phyloP scores from a whole-genome alignment of 768 basidiomycete genomes.

The Tylopilus intermedius region DNA sequence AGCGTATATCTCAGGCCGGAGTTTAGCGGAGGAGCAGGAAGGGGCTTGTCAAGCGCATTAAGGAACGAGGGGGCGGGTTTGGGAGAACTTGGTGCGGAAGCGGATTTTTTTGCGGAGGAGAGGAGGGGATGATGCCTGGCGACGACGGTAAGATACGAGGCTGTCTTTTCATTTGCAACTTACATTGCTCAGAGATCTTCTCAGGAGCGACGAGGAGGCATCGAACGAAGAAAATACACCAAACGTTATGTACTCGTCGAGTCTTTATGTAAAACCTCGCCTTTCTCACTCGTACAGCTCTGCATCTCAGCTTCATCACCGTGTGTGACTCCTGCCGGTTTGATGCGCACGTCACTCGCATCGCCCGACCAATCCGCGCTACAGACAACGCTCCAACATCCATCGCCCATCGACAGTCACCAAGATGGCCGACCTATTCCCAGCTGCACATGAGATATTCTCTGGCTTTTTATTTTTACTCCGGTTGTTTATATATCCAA shows the following conservation, averaged over 20 bases:
- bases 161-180: constrained; percentile 5
- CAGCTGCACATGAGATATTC: too few species aligned
- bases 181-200: constrained; percentile 17
- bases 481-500: background rate
- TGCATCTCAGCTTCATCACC: constrained; percentile 1
- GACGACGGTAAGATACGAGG: background rate
- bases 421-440: background rate
- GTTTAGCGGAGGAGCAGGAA: constrained; percentile 38
- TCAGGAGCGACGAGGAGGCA: constrained; percentile 1
- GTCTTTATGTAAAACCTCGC: constrained; percentile 27
- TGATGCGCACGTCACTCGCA: background rate
- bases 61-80: constrained; percentile 9
- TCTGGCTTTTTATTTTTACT: background rate
- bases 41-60: constrained; percentile 32
- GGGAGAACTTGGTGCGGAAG: constrained; percentile 26
- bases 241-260: constrained; percentile 19
- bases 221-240: constrained; percentile 2
- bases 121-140: constrained; percentile 23
- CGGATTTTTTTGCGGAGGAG: constrained; percentile 21
- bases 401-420: background rate
- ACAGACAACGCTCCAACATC: background rate
- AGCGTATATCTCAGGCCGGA: constrained; percentile 15
- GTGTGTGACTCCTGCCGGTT: background rate
- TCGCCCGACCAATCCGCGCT: background rate
- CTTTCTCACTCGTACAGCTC: constrained; percentile 15